phyloP scores from a whole-genome alignment of 176 grass and related monocot genomes.

The Tillandsia fasciculata region DNA sequence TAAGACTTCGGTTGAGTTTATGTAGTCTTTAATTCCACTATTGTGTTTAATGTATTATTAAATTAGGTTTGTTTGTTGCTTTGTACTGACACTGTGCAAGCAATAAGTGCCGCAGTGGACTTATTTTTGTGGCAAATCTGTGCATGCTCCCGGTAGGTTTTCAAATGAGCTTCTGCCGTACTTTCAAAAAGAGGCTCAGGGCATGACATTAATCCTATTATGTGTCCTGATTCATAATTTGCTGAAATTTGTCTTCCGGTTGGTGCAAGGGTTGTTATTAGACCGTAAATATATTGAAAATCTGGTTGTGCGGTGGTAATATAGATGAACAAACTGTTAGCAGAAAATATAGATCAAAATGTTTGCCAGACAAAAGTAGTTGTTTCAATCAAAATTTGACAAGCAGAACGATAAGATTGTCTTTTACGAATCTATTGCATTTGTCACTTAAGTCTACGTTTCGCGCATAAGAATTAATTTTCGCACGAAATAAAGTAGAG shows the following conservation, averaged over 20 bases:
- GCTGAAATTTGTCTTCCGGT: neutral
- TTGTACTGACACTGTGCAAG: no score
- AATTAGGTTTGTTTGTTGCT: no score
- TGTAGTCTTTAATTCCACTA: no score
- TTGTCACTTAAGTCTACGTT: neutral
- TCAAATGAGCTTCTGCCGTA: no score
- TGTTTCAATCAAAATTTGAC: neutral
- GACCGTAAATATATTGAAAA: neutral
- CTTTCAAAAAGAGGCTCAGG: no score
- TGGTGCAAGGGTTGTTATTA: neutral
- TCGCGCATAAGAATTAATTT: neutral
- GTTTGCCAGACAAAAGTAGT: neutral
- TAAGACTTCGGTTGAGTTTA: no score
- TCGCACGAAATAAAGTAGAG: neutral
- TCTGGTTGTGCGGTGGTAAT: neutral
- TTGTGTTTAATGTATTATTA: no score
- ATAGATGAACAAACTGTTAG: neutral
- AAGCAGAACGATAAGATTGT: neutral
- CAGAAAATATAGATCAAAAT: neutral
- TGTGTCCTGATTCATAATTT: no score
- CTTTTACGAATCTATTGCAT: neutral
- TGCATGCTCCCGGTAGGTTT: no score
- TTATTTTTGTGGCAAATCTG: no score
- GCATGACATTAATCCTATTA: no score
- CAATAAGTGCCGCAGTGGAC: no score